Percentiles rank a stretch among this genome's conserved stretches.
These are phyloP conservation scores for Physcia stellaris DNA, from an alignment of 495 filamentous ascomycete species.

Conservation along the genomic window DNA sequence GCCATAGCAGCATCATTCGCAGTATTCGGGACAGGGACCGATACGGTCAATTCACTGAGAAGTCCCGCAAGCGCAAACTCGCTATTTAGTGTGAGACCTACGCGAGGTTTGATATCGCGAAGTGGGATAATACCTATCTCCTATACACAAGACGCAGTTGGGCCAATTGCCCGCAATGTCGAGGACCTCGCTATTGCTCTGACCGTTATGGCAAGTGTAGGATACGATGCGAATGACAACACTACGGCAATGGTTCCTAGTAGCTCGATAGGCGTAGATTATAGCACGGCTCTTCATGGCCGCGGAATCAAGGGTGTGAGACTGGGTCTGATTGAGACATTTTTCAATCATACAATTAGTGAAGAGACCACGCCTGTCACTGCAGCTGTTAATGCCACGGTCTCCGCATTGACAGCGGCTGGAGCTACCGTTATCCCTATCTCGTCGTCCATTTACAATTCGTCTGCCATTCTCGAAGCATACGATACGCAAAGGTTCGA, in stretches of 20 bases:
- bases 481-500: slow-evolving; percentile 47
- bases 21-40: slow-evolving; percentile 44
- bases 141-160: slow-evolving; percentile 45
- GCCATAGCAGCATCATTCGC: slow-evolving; percentile 45
- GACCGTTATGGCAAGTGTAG: slow-evolving; percentile 40
- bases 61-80: slow-evolving; percentile 49
- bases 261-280: slow-evolving; percentile 25
- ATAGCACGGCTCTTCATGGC: slow-evolving; percentile 21
- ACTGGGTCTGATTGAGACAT: slow-evolving; percentile 33
- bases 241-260: slow-evolving; percentile 26
- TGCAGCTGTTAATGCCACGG: slow-evolving; percentile 25
- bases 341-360: slow-evolving; percentile 27
- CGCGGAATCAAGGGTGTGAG: slow-evolving; percentile 28
- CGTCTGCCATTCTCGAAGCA: slow-evolving; percentile 24
- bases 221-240: slow-evolving; percentile 31
- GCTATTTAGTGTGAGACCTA: slow-evolving; percentile 47
- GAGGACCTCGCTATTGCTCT: slow-evolving; percentile 40
- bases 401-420: slow-evolving; percentile 20
- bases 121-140: slow-evolving; percentile 46
- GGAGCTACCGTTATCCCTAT: slow-evolving; percentile 31
- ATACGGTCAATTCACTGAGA: slow-evolving; percentile 49
- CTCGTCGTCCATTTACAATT: slow-evolving; percentile 37
- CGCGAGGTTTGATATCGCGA: slow-evolving; percentile 37
- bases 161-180: slow-evolving; percentile 42
- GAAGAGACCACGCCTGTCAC: slow-evolving; percentile 42